Percentiles rank a stretch among this genome's conserved stretches.
Conservation (phyloP, 2,329 filamentous ascomycete species). For the Pyrenophora tritici-repentis region DNA sequence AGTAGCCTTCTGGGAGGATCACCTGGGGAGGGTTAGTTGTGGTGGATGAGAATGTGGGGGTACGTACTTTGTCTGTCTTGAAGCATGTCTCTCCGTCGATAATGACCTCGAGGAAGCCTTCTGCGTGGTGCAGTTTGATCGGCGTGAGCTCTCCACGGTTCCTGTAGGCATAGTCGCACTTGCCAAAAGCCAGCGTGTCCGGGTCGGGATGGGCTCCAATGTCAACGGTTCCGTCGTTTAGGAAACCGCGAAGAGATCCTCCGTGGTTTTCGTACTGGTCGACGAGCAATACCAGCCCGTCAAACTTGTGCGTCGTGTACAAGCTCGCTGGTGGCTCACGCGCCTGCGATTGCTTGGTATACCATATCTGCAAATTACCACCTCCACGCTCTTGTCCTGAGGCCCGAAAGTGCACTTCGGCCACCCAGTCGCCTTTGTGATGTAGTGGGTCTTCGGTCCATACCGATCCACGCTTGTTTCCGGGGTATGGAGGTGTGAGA, state of each 20-base stretch:
- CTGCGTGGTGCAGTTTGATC: slow-evolving; percentile 73
- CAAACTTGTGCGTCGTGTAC: slow-evolving; percentile 83
- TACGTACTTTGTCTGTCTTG: slow-evolving; percentile 67
- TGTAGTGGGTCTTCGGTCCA: slow-evolving; percentile 72
- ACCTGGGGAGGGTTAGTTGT: slow-evolving; percentile 56
- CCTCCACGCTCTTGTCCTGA: slow-evolving; percentile 82
- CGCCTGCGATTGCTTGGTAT: slow-evolving; percentile 70
- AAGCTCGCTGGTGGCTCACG: slow-evolving; percentile 74
- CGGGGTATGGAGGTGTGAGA: slow-evolving; percentile 85
- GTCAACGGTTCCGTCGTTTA: slow-evolving; percentile 87
- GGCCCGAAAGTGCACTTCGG: slow-evolving; percentile 85
- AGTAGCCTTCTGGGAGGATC: slow-evolving; percentile 77
- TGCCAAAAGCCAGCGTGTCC: slow-evolving; percentile 87
- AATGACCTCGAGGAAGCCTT: slow-evolving; percentile 72
- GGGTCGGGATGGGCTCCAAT: slow-evolving; percentile 77
- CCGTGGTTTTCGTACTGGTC: slow-evolving; percentile 79
- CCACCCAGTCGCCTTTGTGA: slow-evolving; percentile 72
- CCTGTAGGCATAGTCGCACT: slow-evolving; percentile 88
- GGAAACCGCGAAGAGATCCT: slow-evolving; percentile 85
- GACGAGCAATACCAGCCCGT: slow-evolving; percentile 85
- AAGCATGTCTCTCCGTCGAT: slow-evolving; percentile 85
- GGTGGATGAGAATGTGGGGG: neutral
- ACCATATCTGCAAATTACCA: slow-evolving; percentile 94
- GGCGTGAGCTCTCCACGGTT: slow-evolving; percentile 86
- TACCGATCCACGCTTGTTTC: slow-evolving; percentile 79